phyloP scores from a whole-genome alignment of 768 basidiomycete species.

The Hortiboletus flavorubellus region DNA sequence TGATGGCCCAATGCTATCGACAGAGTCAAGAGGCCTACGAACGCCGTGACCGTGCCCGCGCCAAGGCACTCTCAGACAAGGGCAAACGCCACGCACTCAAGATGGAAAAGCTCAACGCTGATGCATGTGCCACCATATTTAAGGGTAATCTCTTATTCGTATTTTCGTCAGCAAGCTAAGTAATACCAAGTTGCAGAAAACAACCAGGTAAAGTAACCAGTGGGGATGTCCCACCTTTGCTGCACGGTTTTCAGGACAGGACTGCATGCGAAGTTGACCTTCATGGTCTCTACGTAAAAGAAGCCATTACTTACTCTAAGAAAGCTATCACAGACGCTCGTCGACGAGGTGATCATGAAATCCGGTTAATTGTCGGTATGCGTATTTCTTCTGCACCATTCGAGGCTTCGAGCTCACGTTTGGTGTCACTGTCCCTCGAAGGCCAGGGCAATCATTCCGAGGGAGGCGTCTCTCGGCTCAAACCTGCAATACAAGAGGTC shows the following conservation, averaged over 20 bases:
- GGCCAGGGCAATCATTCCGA: constrained; percentile 89
- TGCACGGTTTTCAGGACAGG: constrained; percentile 44
- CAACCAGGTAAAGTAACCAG: constrained; percentile 49
- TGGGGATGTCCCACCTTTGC: background rate
- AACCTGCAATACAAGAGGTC: constrained; percentile 83
- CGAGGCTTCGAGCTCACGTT: background rate
- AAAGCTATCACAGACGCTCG: constrained; percentile 64
- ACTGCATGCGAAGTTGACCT: constrained; percentile 75
- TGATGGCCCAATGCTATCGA: constrained; percentile 63
- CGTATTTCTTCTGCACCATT: constrained; percentile 5
- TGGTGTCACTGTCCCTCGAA: constrained; percentile 22
- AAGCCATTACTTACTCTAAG: constrained; percentile 77
- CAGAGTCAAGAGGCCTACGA: constrained; percentile 73
- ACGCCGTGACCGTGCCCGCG: constrained; percentile 64
- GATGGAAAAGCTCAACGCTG: constrained; percentile 73
- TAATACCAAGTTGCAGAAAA: constrained; percentile 48
- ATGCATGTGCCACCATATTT: constrained; percentile 87
- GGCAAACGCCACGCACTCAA: constrained; percentile 72
- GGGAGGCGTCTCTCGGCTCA: constrained; percentile 74
- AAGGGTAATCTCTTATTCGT: constrained; percentile 36
- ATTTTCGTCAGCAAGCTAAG: background rate
- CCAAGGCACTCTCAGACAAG: constrained; percentile 76
- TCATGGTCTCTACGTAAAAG: constrained; percentile 90
- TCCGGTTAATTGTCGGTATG: constrained; percentile 84
- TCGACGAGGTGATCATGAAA: constrained; percentile 51